Conservation (phyloP, 1,139 yeast genomes). For the Eremothecium sinecaudum region DNA sequence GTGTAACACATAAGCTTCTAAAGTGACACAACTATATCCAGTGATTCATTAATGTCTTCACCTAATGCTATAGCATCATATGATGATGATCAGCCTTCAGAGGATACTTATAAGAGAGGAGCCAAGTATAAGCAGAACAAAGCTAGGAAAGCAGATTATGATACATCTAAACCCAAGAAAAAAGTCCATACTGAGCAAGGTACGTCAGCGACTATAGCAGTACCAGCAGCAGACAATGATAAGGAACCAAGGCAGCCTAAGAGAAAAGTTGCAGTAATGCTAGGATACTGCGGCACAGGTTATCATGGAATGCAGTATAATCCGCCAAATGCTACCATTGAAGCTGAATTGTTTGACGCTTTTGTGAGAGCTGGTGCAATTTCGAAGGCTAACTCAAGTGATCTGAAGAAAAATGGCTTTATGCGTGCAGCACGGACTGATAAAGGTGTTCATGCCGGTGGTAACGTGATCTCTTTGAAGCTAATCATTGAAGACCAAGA, state of each 20-base stretch:
- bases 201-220: constrained; percentile 10
- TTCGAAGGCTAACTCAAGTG: constrained; percentile 79
- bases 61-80: no score
- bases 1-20: no score
- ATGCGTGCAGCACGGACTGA: constrained; percentile 98
- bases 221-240: constrained; percentile 58
- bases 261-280: constrained; percentile 75
- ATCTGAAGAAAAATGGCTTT: constrained; percentile 80
- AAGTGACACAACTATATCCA: no score
- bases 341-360: constrained; percentile 75
- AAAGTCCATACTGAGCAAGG: constrained; percentile 5
- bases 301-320: constrained; percentile 96
- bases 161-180: constrained; percentile 21
- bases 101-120: constrained; percentile 36
- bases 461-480: constrained; percentile 78
- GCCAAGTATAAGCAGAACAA: constrained; percentile 41
- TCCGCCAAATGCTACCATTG: constrained; percentile 86
- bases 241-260: constrained; percentile 36
- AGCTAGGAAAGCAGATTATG: constrained; percentile 37
- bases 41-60: no score
- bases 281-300: constrained; percentile 97
- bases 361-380: constrained; percentile 85
- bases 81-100: constrained; percentile 30
- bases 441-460: constrained; percentile 98
- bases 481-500: constrained; percentile 84